These are phyloP conservation scores for Hanseniaspora clermontiae DNA, from an alignment of 805 yeast species.

Conservation along the genomic window DNA sequence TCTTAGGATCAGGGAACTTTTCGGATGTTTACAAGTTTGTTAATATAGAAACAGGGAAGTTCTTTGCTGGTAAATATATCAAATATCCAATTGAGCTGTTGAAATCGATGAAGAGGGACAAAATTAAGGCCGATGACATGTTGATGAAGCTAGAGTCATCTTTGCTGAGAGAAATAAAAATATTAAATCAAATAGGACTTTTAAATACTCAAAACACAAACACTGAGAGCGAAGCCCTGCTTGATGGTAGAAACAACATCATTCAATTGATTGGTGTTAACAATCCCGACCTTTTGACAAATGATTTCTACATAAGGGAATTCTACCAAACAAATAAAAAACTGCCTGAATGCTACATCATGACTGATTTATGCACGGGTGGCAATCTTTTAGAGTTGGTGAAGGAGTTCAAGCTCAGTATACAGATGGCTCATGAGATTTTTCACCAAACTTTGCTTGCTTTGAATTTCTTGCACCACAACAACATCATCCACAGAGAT, in stretches of 20 bases:
- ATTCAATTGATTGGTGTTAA: conserved; percentile 44
- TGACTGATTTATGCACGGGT: conserved; percentile 66
- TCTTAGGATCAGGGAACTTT: conserved; percentile 57
- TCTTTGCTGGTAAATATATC: conserved; percentile 63
- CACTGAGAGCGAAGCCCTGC: no score
- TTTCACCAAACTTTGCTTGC: conserved; percentile 63
- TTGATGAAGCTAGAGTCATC: conserved; percentile 47
- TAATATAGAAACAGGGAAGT: conserved; percentile 1
- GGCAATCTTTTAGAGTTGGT: conserved; percentile 72
- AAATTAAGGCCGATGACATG: conserved; percentile 29
- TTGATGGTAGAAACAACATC: conserved; percentile 49
- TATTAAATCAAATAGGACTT: conserved; percentile 36
- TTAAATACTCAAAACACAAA: not conserved
- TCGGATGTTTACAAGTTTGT: conserved; percentile 48
- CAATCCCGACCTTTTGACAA: conserved; percentile 20
- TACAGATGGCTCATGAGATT: conserved; percentile 44
- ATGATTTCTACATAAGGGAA: conserved; percentile 19
- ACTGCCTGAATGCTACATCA: conserved; percentile 35
- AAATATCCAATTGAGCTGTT: conserved; percentile 27
- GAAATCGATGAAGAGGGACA: conserved; percentile 17
- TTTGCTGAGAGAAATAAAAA: conserved; percentile 58
- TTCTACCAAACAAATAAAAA: conserved; percentile 16
- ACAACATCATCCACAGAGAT: conserved; percentile 74
- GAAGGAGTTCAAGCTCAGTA: conserved; percentile 33
- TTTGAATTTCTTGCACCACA: conserved; percentile 54